Base-by-base conservation (phyloP, 2,329 filamentous ascomycete genomes). In the Neoarthrinium moseri region DNA sequence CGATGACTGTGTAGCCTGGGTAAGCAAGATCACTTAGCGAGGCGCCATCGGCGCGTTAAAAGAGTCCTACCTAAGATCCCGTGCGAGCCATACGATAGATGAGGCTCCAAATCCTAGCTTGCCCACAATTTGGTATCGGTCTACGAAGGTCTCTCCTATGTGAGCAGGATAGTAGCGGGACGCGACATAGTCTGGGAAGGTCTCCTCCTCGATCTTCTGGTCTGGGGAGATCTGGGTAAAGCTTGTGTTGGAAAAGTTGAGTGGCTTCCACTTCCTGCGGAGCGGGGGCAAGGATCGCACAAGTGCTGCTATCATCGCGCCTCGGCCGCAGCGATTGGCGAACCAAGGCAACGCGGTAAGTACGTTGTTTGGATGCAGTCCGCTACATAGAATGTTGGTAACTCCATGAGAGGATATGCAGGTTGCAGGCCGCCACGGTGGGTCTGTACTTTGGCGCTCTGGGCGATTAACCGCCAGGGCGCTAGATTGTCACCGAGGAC, bases 11-110 rank as follows among this genome's bases (percentile, higher is more conserved):
- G 21, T 15, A 23, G n/a, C n/a, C n/a, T n/a, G n/a, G 11, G 18
- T 23, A 12, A 12, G 15, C n/a, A 23, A 23, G 13, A 24, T 15
- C n/a, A 15, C 4, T 39, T 3, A 17, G 3, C 7, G 11, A 3
- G 21, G 18, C 18, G 4, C 10, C 12, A 3, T 5, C 3, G 7
- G 7, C 24, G 4, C 6, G 29, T 45, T 22, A 5, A 34, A n/a
- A 30, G 24, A 23, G 29, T 37, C 12, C 4, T 39, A 57, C 55
- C 35, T 22, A 5, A 55, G 37, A 40, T 59, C 52, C 5, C 46
- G 55, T 15, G 53, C 55, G 10, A 59, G 42, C 55, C 56, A 57
- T 15, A 55, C 54, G 4, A 52, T 59, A 18, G 55, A 57, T 4
- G 11, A 53, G 12, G 46, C 27, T 20, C 54, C 55, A 46, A 51